A percentile compares a stretch with the other conserved stretches of the same genome.
Evolutionary conservation across 257 asterid genomes (phyloP).

Genomic region (Solanum arcanum): DNA sequence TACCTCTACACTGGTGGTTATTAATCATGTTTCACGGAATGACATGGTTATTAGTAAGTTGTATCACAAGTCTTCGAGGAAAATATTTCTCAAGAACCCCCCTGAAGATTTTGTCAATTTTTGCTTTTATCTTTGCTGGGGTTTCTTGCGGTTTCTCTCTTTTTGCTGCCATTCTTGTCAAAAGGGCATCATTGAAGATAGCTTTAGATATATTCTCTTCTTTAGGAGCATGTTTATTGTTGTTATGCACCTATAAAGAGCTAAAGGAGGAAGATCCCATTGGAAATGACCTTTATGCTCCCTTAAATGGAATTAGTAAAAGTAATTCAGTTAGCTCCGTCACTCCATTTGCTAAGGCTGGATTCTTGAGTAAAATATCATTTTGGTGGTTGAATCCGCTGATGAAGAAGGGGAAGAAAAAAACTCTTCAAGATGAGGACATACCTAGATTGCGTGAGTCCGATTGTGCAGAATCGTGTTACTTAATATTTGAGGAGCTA

Average conservation of each 20-base stretch:
- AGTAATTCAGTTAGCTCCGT: slow-evolving; percentile 30
- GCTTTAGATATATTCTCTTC: slow-evolving; percentile 38
- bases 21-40: slow-evolving; percentile 47
- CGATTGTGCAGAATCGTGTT: slow-evolving; percentile 50
- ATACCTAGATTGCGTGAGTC: slow-evolving; percentile 50
- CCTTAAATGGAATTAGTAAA: slow-evolving; percentile 30
- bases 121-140: slow-evolving; percentile 46
- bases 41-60: slow-evolving; percentile 42
- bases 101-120: slow-evolving; percentile 41
- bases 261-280: slow-evolving; percentile 11
- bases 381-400: slow-evolving; percentile 75
- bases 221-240: slow-evolving; percentile 55
- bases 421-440: slow-evolving; percentile 60
- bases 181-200: slow-evolving; percentile 20
- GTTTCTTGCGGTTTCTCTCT: slow-evolving; percentile 40
- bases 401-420: slow-evolving; percentile 56
- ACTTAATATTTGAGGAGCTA: slow-evolving; percentile 34
- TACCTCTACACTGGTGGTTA: slow-evolving; percentile 66
- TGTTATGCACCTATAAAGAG: slow-evolving; percentile 44
- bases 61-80: slow-evolving; percentile 51
- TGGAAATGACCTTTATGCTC: slow-evolving; percentile 19
- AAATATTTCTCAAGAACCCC: slow-evolving; percentile 33
- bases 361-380: slow-evolving; percentile 36
- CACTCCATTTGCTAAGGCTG: slow-evolving; percentile 62
- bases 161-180: slow-evolving; percentile 14